Evolutionary conservation across 768 basidiomycete genomes (phyloP).

Genomic region (Mrakia gelida): DNA sequence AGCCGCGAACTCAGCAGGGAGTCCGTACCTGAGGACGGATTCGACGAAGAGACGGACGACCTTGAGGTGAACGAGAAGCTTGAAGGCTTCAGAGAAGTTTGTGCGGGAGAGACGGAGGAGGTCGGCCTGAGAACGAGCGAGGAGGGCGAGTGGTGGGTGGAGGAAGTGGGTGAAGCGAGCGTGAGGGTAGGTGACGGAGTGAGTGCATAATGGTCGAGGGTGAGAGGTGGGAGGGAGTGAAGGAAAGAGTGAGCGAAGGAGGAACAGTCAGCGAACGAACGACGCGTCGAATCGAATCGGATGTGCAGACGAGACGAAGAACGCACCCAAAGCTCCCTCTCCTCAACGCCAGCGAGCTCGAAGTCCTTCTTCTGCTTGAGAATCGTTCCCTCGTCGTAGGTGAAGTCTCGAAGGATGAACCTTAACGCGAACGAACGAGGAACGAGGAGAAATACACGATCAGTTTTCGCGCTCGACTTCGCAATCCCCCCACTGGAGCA

Average conservation of each 20-base stretch:
- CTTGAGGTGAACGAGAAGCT: constrained; percentile 89
- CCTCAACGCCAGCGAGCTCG: constrained; percentile 70
- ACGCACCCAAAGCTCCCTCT: constrained; percentile 94
- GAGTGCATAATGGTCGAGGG: too few species aligned
- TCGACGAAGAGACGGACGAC: constrained; percentile 86
- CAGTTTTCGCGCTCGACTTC: not conserved
- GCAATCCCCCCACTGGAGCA: too few species aligned
- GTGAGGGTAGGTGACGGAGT: too few species aligned
- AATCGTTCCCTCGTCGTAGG: constrained; percentile 75
- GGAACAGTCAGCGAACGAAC: not conserved
- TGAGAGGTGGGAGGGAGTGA: not conserved
- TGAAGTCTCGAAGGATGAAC: constrained; percentile 92
- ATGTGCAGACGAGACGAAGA: not conserved
- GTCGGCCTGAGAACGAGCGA: constrained; percentile 61
- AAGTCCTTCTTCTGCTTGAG: constrained; percentile 77
- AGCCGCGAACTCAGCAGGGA: constrained; percentile 85
- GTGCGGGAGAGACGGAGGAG: constrained; percentile 82
- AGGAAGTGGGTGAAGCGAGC: too few species aligned
- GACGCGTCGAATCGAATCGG: not conserved
- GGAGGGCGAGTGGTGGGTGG: too few species aligned
- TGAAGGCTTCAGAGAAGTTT: constrained; percentile 95
- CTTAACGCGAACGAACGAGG: constrained; percentile 48
- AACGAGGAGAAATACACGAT: not conserved
- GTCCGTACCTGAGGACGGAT: constrained; percentile 88
- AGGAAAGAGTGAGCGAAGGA: not conserved